Evolutionary conservation across 2,329 filamentous ascomycete genomes (phyloP).

Genomic region (Ophioceras dolichostomum): DNA sequence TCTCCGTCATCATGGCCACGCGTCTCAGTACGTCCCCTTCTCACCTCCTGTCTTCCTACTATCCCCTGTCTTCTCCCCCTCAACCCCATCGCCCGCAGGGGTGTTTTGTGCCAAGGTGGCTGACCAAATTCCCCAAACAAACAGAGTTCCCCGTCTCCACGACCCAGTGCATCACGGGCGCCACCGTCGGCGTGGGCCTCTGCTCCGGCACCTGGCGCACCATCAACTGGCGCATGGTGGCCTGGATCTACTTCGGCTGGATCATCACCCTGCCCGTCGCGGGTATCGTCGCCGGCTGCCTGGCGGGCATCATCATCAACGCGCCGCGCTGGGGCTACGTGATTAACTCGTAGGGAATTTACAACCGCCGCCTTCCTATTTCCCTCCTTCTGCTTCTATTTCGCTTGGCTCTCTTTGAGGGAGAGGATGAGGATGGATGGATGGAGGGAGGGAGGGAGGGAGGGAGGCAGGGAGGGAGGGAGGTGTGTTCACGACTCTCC

Average conservation of each 20-base stretch:
- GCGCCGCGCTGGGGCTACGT: conserved; percentile 37
- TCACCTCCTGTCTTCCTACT: background rate
- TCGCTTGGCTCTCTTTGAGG: too few relatives aligned
- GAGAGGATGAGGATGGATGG: too few relatives aligned
- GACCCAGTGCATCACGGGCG: conserved; percentile 51
- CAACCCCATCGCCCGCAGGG: background rate
- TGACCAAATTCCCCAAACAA: background rate
- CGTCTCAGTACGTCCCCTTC: conserved; percentile 30
- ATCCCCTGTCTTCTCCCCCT: background rate
- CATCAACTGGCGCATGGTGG: conserved; percentile 52
- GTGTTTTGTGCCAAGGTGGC: background rate
- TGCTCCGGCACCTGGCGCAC: conserved; percentile 45
- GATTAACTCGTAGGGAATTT: too few relatives aligned
- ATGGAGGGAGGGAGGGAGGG: too few relatives aligned
- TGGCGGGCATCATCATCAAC: conserved; percentile 52
- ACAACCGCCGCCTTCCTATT: too few relatives aligned
- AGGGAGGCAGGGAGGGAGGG: too few relatives aligned
- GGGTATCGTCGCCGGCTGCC: conserved; percentile 42
- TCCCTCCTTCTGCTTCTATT: too few relatives aligned
- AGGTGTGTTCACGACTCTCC: too few relatives aligned
- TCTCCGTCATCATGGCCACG: conserved; percentile 52
- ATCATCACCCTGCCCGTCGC: conserved; percentile 46
- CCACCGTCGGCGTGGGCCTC: conserved; percentile 49
- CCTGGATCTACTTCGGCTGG: conserved; percentile 48
- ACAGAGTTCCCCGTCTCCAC: conserved; percentile 49